Evolutionary conservation across 2,329 filamentous ascomycete genomes (phyloP).

Genomic region (Fusarium solani-melongenae): DNA sequence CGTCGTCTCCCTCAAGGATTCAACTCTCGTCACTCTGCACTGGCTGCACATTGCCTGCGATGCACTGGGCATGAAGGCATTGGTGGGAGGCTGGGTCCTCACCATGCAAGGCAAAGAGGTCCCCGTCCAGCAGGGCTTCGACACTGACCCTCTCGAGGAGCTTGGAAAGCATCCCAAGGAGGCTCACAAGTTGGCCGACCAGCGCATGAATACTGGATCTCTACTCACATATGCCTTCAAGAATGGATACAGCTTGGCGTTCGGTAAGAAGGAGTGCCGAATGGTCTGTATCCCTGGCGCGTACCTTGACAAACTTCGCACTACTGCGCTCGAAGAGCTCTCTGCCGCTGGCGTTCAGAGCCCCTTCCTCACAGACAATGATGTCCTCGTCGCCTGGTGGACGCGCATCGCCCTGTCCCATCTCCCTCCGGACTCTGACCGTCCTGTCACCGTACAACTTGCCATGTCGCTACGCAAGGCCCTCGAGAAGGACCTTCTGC

Average conservation of each 20-base stretch:
- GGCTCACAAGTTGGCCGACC: neutral
- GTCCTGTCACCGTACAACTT: neutral
- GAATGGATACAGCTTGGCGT: constrained; percentile 2
- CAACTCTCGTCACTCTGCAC: neutral
- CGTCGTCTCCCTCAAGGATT: neutral
- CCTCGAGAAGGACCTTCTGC: neutral
- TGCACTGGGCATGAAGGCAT: neutral
- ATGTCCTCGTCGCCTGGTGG: constrained; percentile 21
- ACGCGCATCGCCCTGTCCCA: constrained; percentile 10
- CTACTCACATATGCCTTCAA: constrained; percentile 9
- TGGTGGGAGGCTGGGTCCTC: neutral
- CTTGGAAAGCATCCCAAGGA: constrained; percentile 4
- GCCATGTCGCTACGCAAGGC: neutral
- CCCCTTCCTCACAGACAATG: constrained; percentile 20
- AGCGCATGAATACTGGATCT: neutral
- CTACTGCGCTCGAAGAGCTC: neutral
- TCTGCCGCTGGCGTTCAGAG: neutral
- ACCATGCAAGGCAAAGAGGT: neutral
- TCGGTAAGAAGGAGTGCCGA: constrained; percentile 14
- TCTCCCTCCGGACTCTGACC: neutral
- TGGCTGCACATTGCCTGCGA: neutral
- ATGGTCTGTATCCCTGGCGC: constrained; percentile 23
- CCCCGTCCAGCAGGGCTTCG: neutral
- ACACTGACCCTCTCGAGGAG: neutral
- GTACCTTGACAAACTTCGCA: neutral